Base-by-base conservation (phyloP, 306 rosid genomes). In the Gastrolobium bilobum region DNA sequence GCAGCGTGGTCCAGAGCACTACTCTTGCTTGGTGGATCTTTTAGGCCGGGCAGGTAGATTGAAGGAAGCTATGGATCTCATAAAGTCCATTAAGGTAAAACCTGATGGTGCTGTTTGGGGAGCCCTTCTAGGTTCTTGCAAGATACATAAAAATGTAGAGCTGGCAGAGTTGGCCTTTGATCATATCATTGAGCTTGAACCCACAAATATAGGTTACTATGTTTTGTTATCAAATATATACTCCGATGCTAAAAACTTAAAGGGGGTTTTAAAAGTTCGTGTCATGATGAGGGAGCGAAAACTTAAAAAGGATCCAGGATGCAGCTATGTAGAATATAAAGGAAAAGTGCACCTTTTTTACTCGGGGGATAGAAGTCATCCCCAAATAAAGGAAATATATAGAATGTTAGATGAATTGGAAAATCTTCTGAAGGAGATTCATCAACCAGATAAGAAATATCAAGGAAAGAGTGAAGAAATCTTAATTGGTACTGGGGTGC, bases 71-170 rank as follows among this genome's bases (percentile, higher is more conserved):
- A 68, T 75, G 80, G 81, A 81, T 42, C 82, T 87, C 29, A 92
- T 92, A 72, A 75, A 74, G 15, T 88, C 92, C 0, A 92, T 91
- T 94, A 86, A 81, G 52, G 87, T 84, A 40, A 84, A 82, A 66
- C 93, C 98, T 2, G 97, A 94, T 63, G 98, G 96, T 79, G 94
- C 95, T 54, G 91, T 91, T 59, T 92, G 97, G 95, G 97, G 97
- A 34, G 97, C 97, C 44, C 92, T 94, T 79, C 84, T 94, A 73
- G 94, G 97, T 79, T 97, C 99, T 10, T 94, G 97, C 81, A 89
- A 92, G 82, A 94, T 92, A 65, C 95, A 94, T 83, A 82, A 84
- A 76, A 87, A 89, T 69, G 84, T 87, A 10, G 85, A 87, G 81
- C 78, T 94, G 34, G 98, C 96, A 56, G 97, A 91, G 82, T 72